These are phyloP conservation scores for Coemansia sp. DNA, from an alignment of 192 early-diverging fungal genomes.

Conservation along the genomic window DNA sequence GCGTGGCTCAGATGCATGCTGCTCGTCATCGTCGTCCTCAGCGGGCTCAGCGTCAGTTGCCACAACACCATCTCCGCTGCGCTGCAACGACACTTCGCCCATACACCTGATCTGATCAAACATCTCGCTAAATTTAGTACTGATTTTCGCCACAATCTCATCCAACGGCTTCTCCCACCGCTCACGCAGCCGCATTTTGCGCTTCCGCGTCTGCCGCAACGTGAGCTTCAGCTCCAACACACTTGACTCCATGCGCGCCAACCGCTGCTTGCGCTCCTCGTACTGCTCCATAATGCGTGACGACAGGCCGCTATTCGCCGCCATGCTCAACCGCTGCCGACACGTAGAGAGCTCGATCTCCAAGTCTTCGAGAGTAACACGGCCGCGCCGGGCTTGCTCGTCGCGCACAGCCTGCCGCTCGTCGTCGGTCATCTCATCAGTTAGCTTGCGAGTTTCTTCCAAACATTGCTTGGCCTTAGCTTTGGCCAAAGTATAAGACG, in stretches of 20 bases:
- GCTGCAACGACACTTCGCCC: conserved; percentile 39
- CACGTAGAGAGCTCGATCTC: conserved; percentile 59
- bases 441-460: conserved; percentile 58
- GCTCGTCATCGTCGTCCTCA: background rate
- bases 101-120: conserved; percentile 65
- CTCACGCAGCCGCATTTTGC: conserved; percentile 40
- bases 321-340: conserved; percentile 44
- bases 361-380: conserved; percentile 58
- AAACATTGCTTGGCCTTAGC: conserved; percentile 41
- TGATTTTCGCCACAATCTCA: conserved; percentile 63
- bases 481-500: conserved; percentile 54
- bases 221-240: conserved; percentile 44
- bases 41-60: background rate
- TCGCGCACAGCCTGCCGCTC: conserved; percentile 49
- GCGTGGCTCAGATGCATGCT: background rate
- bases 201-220: conserved; percentile 33
- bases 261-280: conserved; percentile 61
- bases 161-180: conserved; percentile 71
- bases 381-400: conserved; percentile 46
- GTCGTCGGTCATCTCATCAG: conserved; percentile 56
- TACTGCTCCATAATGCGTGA: conserved; percentile 65
- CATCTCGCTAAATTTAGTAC: conserved; percentile 64
- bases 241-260: conserved; percentile 48
- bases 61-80: conserved; percentile 32
- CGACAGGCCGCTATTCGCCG: conserved; percentile 36